Evolutionary conservation across 352 stramenopile genomes (phyloP).

Genomic region (Globisporangium ultimum): DNA sequence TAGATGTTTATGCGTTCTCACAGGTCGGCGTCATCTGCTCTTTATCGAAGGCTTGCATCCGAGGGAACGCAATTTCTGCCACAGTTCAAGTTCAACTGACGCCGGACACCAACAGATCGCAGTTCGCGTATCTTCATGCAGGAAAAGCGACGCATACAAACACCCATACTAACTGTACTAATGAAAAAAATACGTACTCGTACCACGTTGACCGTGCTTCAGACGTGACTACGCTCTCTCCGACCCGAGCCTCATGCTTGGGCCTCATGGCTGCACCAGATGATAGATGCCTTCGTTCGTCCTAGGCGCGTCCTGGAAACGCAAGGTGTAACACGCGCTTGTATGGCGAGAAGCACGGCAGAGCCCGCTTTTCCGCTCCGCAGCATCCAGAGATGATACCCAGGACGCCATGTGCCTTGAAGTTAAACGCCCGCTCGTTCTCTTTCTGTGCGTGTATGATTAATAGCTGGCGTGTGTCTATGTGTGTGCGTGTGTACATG

Average conservation of each 20-base stretch:
- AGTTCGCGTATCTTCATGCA: slow-evolving; percentile 1
- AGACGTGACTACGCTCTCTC: neutral
- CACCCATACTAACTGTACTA: neutral
- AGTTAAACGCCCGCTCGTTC: too few species aligned
- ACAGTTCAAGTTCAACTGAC: slow-evolving; percentile 2
- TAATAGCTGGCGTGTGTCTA: too few species aligned
- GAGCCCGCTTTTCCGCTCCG: neutral
- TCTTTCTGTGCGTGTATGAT: too few species aligned
- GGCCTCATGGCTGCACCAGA: neutral
- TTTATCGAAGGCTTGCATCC: too few species aligned
- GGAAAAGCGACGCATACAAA: slow-evolving; percentile 1
- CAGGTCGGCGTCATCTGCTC: too few species aligned
- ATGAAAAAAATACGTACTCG: neutral
- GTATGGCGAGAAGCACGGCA: neutral
- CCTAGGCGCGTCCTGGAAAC: neutral
- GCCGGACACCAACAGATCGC: slow-evolving; percentile 4
- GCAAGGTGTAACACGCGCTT: neutral
- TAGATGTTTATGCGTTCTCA: too few species aligned
- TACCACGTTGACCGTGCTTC: neutral
- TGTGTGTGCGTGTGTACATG: too few species aligned
- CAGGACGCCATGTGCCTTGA: too few species aligned
- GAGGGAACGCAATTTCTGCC: too few species aligned
- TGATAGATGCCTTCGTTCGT: too few species aligned
- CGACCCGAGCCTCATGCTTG: neutral
- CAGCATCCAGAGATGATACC: neutral